Conservation (phyloP, 1,284 basidiomycete species). For the Mycosarcoma maydis region DNA sequence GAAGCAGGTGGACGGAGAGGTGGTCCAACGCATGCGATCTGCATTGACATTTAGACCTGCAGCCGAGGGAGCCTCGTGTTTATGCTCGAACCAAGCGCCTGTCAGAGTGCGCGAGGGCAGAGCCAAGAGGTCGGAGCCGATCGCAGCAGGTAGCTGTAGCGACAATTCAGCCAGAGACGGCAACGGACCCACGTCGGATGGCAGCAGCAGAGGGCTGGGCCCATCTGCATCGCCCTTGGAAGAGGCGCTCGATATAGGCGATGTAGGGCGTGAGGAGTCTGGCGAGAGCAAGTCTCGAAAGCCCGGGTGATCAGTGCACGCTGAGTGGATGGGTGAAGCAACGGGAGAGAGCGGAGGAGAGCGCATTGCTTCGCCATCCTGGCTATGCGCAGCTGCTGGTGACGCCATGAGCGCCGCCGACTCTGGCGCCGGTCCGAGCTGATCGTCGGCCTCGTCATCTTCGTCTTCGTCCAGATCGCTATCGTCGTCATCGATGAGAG, state of each 20-base stretch:
- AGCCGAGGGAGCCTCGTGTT: neutral
- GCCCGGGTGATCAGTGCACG: slow-evolving; percentile 10
- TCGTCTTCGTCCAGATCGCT: slow-evolving; percentile 46
- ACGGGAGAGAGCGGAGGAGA: slow-evolving; percentile 28
- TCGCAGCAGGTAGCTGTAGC: slow-evolving; percentile 19
- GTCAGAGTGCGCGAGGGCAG: slow-evolving; percentile 11
- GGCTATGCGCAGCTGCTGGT: neutral
- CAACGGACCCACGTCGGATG: slow-evolving; percentile 17
- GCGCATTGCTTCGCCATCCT: slow-evolving; percentile 2
- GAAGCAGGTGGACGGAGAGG: slow-evolving; percentile 7
- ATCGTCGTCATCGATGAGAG: slow-evolving; percentile 40
- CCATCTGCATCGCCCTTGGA: slow-evolving; percentile 35
- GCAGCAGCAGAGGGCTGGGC: slow-evolving; percentile 23
- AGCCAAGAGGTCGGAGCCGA: neutral
- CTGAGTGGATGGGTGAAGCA: slow-evolving; percentile 25
- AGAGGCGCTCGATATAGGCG: slow-evolving; percentile 35
- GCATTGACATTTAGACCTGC: slow-evolving; percentile 10
- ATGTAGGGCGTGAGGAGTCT: slow-evolving; percentile 35
- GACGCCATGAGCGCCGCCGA: neutral
- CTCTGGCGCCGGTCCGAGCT: neutral
- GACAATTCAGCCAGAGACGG: slow-evolving; percentile 33
- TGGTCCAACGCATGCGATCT: slow-evolving; percentile 39
- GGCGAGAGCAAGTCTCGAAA: slow-evolving; percentile 30
- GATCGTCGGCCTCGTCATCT: slow-evolving; percentile 28
- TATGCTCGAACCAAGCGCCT: slow-evolving; percentile 27